Base-by-base conservation (phyloP, 148 eudicot genomes). In the Arbutus unedo region DNA sequence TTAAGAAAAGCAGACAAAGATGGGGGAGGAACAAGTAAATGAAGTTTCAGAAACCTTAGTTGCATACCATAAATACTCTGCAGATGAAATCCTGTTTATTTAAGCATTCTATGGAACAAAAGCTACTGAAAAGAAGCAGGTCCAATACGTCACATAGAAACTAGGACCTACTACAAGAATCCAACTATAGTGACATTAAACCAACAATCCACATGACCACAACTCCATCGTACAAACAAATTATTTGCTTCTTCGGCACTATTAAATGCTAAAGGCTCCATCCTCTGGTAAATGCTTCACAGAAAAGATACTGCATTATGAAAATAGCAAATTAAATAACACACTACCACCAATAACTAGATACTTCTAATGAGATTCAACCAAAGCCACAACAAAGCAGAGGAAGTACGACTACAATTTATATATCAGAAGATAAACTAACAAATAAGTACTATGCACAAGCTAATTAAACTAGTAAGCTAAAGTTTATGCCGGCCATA, bases 241-340 rank as follows among this genome's bases (percentile, higher is more conserved):
- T 31, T 16, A 23, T 59, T 79, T 59, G 54, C 41, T 59, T 79
- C 38, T 7, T 60, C 9, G 72, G 16, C 21, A 47, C 72, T 11
- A 18, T 3, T 19, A 64, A 78, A 59, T 78, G 70, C 50, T 43
- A 59, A 41, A 38, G 71, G 50, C 23, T 78, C 53, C 50, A 79
- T 79, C 74, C 44, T n/a, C 80, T 67, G 6, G 71, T n/a, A 45
- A 45, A 49, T 16, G 81, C 71, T 45, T 60, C 71, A 59, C 54
- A 16, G 71, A 38, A 79, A 60, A 19, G 53, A 60, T 21, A 45
- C 51, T 60, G 66, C 66, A 13, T 4, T n/a, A 23, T 60, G 55
- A 79, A 45, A 47, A 19, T 64, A 66, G 55, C 21, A 16, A 57
- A 79, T 50, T 64, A 13, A 66, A 64, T 25, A 49, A 6, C 82